phyloP scores from a whole-genome alignment of 2,329 filamentous ascomycete genomes.

The Coleophoma cylindrospora region DNA sequence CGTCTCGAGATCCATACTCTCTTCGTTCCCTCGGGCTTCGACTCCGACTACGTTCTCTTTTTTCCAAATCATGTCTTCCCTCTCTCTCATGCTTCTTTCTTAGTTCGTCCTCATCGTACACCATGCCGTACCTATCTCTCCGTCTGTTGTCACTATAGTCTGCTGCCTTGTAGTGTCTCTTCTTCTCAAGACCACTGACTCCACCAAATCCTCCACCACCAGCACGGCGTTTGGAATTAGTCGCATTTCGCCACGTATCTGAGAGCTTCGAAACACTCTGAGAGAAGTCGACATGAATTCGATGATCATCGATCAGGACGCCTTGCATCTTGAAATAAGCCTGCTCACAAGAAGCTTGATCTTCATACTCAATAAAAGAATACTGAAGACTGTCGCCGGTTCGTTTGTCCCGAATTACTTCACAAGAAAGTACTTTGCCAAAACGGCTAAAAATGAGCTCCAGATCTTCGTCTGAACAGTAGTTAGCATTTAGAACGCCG shows the following conservation, averaged over 20 bases:
- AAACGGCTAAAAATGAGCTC: slow-evolving; percentile 97
- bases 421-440: slow-evolving; percentile 89
- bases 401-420: slow-evolving; percentile 90
- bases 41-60: slow-evolving; percentile 25
- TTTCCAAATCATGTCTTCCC: slow-evolving; percentile 19
- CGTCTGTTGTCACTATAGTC: slow-evolving; percentile 28
- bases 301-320: slow-evolving; percentile 92
- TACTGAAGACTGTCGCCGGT: slow-evolving; percentile 96
- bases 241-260: slow-evolving; percentile 81
- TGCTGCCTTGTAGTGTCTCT: slow-evolving; percentile 73
- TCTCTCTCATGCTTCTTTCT: slow-evolving; percentile 42
- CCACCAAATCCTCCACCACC: slow-evolving; percentile 81
- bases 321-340: slow-evolving; percentile 99
- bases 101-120: slow-evolving; percentile 72
- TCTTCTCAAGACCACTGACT: slow-evolving; percentile 81
- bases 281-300: slow-evolving; percentile 98
- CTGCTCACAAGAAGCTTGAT: slow-evolving; percentile 87
- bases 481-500: slow-evolving; percentile 5
- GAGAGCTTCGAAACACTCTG: slow-evolving; percentile 88
- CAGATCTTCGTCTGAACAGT: slow-evolving; percentile 69
- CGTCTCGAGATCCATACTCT: slow-evolving; percentile 15
- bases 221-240: slow-evolving; percentile 70
- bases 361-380: slow-evolving; percentile 94
- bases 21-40: slow-evolving; percentile 22
- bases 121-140: slow-evolving; percentile 65